phyloP scores from a whole-genome alignment of 2,329 filamentous ascomycete species.

The Sclerotinia sclerotiorum region DNA sequence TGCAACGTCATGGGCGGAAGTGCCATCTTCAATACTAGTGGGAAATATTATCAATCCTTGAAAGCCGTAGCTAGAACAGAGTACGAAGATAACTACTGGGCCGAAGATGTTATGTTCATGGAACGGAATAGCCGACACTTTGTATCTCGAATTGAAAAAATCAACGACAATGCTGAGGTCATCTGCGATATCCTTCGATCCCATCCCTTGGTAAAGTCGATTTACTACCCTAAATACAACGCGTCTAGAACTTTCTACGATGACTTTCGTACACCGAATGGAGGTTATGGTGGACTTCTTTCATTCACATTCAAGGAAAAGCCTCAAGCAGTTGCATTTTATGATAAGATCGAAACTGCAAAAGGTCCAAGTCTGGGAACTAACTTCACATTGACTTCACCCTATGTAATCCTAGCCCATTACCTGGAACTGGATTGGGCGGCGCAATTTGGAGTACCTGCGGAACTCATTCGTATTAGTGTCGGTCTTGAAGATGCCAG shows the following conservation, averaged over 20 bases:
- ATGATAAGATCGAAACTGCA: slow-evolving; percentile 79
- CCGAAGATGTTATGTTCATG: slow-evolving; percentile 90
- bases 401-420: slow-evolving; percentile 89
- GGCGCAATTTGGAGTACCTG: slow-evolving; percentile 75
- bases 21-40: slow-evolving; percentile 61
- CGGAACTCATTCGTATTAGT: slow-evolving; percentile 78
- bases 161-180: slow-evolving; percentile 82
- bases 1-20: slow-evolving; percentile 98
- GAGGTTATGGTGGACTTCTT: slow-evolving; percentile 87
- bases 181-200: slow-evolving; percentile 70
- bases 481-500: slow-evolving; percentile 81
- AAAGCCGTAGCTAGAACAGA: slow-evolving; percentile 63
- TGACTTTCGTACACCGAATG: slow-evolving; percentile 66
- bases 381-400: slow-evolving; percentile 91
- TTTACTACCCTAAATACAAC: slow-evolving; percentile 86
- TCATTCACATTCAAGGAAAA: slow-evolving; percentile 76
- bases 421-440: slow-evolving; percentile 94
- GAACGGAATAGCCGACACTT: slow-evolving; percentile 97
- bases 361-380: slow-evolving; percentile 95
- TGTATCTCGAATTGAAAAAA: slow-evolving; percentile 73
- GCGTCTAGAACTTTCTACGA: slow-evolving; percentile 74
- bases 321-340: slow-evolving; percentile 75
- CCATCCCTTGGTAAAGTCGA: slow-evolving; percentile 64
- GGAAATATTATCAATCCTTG: slow-evolving; percentile 68
- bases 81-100: slow-evolving; percentile 91